Conservation (phyloP, 1,284 basidiomycete species). For the Sanghuangporus baumii region DNA sequence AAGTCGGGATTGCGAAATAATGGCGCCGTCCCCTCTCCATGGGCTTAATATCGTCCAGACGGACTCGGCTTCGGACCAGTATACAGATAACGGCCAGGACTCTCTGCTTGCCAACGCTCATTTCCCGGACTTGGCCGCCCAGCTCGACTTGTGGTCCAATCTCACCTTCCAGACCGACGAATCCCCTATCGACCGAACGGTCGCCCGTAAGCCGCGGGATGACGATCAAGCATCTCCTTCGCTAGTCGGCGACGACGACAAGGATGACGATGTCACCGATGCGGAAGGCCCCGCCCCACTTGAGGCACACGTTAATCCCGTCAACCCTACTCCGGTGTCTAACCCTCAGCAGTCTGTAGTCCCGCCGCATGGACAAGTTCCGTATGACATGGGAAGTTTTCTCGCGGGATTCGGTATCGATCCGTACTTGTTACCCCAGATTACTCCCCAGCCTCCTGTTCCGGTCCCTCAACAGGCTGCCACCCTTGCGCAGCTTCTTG, state of each 20-base stretch:
- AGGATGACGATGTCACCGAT: constrained; percentile 33
- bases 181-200: constrained; percentile 31
- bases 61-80: constrained; percentile 35
- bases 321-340: constrained; percentile 38
- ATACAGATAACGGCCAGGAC: constrained; percentile 36
- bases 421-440: constrained; percentile 37
- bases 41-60: constrained; percentile 72
- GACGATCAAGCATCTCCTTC: constrained; percentile 23
- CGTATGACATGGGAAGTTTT: constrained; percentile 51
- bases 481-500: constrained; percentile 61
- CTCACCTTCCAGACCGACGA: constrained; percentile 76
- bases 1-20: constrained; percentile 19
- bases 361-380: neutral
- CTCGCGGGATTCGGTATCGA: constrained; percentile 61
- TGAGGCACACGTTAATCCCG: constrained; percentile 54
- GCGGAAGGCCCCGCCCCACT: constrained; percentile 42
- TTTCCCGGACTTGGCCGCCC: constrained; percentile 64
- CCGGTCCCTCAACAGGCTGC: constrained; percentile 34
- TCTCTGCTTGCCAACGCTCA: constrained; percentile 53
- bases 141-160: constrained; percentile 82
- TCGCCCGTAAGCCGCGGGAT: constrained; percentile 25
- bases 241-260: constrained; percentile 35
- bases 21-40: constrained; percentile 61
- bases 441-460: constrained; percentile 16
- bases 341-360: constrained; percentile 17